A percentile compares a stretch with the other conserved stretches of the same genome.
Conservation (phyloP, 2,329 filamentous ascomycete species). For the Tolypocladium inflatum region DNA sequence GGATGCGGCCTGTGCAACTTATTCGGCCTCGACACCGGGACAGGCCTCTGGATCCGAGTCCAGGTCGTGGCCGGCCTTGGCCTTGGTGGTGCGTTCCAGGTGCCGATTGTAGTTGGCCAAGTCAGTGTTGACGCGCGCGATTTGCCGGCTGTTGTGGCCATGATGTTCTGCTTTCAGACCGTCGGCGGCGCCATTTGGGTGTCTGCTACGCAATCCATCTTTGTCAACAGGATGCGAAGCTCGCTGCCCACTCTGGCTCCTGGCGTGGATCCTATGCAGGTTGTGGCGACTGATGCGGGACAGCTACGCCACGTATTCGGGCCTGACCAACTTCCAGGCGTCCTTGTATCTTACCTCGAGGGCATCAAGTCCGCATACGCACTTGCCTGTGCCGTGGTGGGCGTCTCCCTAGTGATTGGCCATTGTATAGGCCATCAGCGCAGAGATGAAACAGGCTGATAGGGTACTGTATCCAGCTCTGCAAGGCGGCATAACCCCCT, state of each 20-base stretch:
- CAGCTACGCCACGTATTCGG: constrained; percentile 39
- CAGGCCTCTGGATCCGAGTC: constrained; percentile 33
- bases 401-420: not conserved
- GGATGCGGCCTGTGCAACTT: constrained; percentile 23
- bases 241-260: constrained; percentile 16
- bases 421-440: no score
- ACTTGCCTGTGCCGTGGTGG: constrained; percentile 28
- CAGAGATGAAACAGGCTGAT: no score
- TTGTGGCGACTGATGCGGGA: constrained; percentile 30
- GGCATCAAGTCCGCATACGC: constrained; percentile 50
- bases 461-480: no score
- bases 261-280: constrained; percentile 15
- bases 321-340: constrained; percentile 30
- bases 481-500: no score
- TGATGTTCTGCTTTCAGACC: constrained; percentile 24
- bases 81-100: constrained; percentile 27
- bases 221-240: constrained; percentile 23
- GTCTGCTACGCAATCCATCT: constrained; percentile 27
- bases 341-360: constrained; percentile 47
- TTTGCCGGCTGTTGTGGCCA: constrained; percentile 2
- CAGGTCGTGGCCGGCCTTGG: constrained; percentile 34
- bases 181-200: constrained; percentile 33
- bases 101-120: constrained; percentile 34
- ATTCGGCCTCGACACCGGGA: constrained; percentile 18
- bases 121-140: constrained; percentile 16